Evolutionary conservation across 129 eudicot genomes (phyloP), one percentile per base, ranked within the genome.

Genomic region (Pittosporum tobira): DNA sequence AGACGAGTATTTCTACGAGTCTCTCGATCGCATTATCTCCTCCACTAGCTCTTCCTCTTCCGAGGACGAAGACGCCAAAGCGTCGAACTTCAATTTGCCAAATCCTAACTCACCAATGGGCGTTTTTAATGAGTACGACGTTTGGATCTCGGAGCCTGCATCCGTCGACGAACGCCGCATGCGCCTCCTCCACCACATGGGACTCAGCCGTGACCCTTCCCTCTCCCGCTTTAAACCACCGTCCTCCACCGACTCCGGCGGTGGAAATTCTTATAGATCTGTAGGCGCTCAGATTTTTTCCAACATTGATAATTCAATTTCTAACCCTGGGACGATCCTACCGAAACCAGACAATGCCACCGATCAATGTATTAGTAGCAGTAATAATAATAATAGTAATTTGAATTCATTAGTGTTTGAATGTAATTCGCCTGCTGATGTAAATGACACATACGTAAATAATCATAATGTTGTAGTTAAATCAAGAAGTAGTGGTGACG

Each of bases 111-210:
- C 76, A 55, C 84, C 93, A 9, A 62, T 36, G 71, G 81, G 71
- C 7, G 78, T 77, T 26, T 67, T 79, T 15, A 59, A 65, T n/a
- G 81, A 74, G 81, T 91, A 83, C 69, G 98, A 83, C 55, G 76
- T 86, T 45, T 91, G 98, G 98, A 80, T 81, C 79, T 86, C 98
- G 0, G 74, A 79, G 40, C 93, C 95, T 10, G 63, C 87, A 2
- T 91, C 96, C 2, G 79, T 91, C 2, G 82, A 86, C 19, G 96
- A 91, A 43, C 98, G 98, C 61, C 94, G 96, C 22, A 31, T 76
- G 46, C 84, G 87, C 46, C 75, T 91, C 60, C 90, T 91, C 67
- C 63, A 64, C 14, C 85, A 73, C 60, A 71, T 91, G 71, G 98
- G 98, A 1, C 83, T 91, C 71, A 28, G 66, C 28, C 57, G 66